Conservation (phyloP, 2,329 filamentous ascomycete genomes). For the Westerdykella aurantiaca region DNA sequence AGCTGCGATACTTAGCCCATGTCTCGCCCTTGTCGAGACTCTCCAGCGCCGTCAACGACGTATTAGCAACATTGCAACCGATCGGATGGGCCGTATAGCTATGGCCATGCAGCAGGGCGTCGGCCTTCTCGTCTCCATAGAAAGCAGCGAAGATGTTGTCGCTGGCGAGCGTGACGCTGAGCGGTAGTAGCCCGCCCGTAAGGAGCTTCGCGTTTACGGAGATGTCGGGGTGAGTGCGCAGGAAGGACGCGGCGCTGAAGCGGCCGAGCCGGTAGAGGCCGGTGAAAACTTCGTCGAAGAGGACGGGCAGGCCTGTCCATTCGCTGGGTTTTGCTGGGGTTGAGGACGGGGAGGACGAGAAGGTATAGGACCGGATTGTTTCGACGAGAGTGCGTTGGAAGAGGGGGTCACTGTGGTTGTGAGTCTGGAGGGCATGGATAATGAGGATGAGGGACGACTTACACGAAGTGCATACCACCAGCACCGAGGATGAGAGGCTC, state of each 20-base stretch:
- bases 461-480: constrained; percentile 77
- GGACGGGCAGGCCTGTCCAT: constrained; percentile 71
- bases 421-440: not conserved
- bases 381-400: constrained; percentile 69
- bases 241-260: constrained; percentile 63
- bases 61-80: constrained; percentile 72
- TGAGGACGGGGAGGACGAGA: constrained; percentile 31
- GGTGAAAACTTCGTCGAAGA: constrained; percentile 86
- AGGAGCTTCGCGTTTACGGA: constrained; percentile 78
- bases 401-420: constrained; percentile 59
- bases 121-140: constrained; percentile 64
- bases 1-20: constrained; percentile 10
- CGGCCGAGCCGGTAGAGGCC: constrained; percentile 76
- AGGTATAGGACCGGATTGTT: constrained; percentile 58
- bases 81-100: constrained; percentile 82
- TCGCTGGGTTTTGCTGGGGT: constrained; percentile 13
- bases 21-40: not conserved
- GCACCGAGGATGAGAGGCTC: constrained; percentile 77
- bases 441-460: constrained; percentile 30
- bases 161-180: constrained; percentile 71
- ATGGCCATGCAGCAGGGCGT: constrained; percentile 76
- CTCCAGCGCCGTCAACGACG: constrained; percentile 55
- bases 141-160: constrained; percentile 69
- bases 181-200: constrained; percentile 71
- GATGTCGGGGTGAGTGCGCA: constrained; percentile 65